These are phyloP conservation scores for Talaromyces marneffei DNA, from an alignment of 2,329 filamentous ascomycete species.

Conservation along the genomic window DNA sequence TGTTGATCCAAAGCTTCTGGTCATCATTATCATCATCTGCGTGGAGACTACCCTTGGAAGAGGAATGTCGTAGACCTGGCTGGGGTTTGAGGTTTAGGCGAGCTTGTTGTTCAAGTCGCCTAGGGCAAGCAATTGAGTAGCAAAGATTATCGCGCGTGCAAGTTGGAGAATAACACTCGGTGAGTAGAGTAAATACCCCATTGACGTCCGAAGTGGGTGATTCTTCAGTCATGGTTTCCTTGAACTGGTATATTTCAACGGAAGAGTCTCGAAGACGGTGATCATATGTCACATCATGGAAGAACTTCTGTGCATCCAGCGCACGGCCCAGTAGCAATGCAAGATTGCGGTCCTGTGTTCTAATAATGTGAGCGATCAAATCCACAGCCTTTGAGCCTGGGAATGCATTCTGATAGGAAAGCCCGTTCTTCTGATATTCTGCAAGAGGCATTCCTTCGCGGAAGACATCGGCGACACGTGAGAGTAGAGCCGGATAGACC, in stretches of 20 bases:
- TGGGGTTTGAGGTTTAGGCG: slow-evolving; percentile 89
- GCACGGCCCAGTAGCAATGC: slow-evolving; percentile 85
- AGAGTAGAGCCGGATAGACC: slow-evolving; percentile 89
- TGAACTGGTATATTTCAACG: slow-evolving; percentile 93
- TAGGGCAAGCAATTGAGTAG: slow-evolving; percentile 95
- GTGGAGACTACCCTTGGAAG: slow-evolving; percentile 66
- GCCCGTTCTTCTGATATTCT: slow-evolving; percentile 90
- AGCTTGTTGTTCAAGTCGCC: slow-evolving; percentile 89
- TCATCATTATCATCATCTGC: slow-evolving; percentile 88
- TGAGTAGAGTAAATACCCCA: slow-evolving; percentile 91
- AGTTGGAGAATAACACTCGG: slow-evolving; percentile 96
- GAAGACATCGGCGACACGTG: slow-evolving; percentile 89
- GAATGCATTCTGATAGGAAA: slow-evolving; percentile 96
- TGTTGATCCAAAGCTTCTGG: slow-evolving; percentile 99
- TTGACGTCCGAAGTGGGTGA: slow-evolving; percentile 69
- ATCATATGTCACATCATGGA: slow-evolving; percentile 98
- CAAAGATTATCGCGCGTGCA: slow-evolving; percentile 93
- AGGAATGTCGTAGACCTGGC: slow-evolving; percentile 70
- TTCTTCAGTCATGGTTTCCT: slow-evolving; percentile 78
- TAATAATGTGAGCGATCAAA: slow-evolving; percentile 91
- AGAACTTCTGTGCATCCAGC: slow-evolving; percentile 95
- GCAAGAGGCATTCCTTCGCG: slow-evolving; percentile 78
- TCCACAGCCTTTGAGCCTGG: slow-evolving; percentile 94
- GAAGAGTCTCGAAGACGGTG: slow-evolving; percentile 91
- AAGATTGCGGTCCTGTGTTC: slow-evolving; percentile 91